phyloP scores from a whole-genome alignment of 2,329 filamentous ascomycete species.

The Aspergillus sp. region DNA sequence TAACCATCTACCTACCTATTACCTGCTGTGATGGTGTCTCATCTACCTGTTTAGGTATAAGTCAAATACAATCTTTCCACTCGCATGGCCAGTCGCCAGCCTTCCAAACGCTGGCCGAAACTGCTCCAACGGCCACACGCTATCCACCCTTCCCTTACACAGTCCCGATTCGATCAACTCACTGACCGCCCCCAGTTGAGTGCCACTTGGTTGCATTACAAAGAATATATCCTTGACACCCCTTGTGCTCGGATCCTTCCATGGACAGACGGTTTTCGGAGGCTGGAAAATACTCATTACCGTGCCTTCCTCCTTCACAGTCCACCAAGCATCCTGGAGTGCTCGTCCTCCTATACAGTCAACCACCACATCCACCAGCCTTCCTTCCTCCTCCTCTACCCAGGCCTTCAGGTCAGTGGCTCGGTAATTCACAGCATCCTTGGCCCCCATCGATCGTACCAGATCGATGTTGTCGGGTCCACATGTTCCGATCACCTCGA shows the following conservation, averaged over 20 bases:
- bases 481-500: constrained; percentile 45
- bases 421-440: constrained; percentile 46
- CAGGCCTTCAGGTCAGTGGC: constrained; percentile 27
- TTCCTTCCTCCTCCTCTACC: constrained; percentile 27
- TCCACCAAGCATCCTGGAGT: constrained; percentile 48
- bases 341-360: constrained; percentile 48
- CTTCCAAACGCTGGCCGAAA: constrained; percentile 45
- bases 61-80: constrained; percentile 48
- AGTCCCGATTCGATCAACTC: constrained; percentile 42
- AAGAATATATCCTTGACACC: constrained; percentile 44
- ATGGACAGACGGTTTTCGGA: constrained; percentile 35
- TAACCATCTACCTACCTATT: too few relatives aligned
- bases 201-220: constrained; percentile 43
- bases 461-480: constrained; percentile 42
- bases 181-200: constrained; percentile 42
- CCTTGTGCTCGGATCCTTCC: constrained; percentile 18
- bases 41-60: constrained; percentile 18
- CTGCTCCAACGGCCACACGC: constrained; percentile 45
- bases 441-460: constrained; percentile 45
- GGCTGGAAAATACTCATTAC: constrained; percentile 46
- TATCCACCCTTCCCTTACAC: constrained; percentile 43
- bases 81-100: constrained; percentile 43
- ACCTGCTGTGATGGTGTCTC: too few relatives aligned
- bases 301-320: constrained; percentile 39
- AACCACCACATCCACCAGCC: constrained; percentile 48